Conservation (phyloP, 495 filamentous ascomycete species). For the Hyaloscypha variabilis region DNA sequence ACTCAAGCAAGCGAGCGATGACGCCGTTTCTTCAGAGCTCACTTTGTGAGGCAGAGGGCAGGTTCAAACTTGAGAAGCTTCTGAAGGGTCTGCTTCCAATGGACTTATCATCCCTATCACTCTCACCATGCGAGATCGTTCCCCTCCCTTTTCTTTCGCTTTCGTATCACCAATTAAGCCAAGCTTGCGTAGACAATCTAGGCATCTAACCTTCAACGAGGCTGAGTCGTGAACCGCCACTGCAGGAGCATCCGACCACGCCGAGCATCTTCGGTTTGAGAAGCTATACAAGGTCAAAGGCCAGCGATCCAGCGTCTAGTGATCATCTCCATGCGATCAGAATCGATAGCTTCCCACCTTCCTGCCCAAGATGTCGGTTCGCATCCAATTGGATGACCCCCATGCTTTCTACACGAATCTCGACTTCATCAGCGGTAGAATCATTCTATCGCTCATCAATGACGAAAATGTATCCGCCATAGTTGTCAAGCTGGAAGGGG, state of each 20-base stretch:
- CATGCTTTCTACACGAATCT: slow-evolving; percentile 87
- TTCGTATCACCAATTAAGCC: background rate
- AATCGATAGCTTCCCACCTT: background rate
- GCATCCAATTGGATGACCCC: slow-evolving; percentile 73
- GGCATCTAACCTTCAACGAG: slow-evolving; percentile 7
- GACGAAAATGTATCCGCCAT: slow-evolving; percentile 75
- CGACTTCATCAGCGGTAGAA: slow-evolving; percentile 69
- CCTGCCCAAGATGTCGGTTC: slow-evolving; percentile 67
- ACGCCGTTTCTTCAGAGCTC: background rate
- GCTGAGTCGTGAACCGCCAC: slow-evolving; percentile 10
- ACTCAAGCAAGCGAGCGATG: slow-evolving; percentile 1
- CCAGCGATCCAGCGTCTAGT: background rate
- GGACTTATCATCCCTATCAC: background rate
- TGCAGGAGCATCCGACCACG: background rate
- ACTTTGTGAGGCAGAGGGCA: background rate
- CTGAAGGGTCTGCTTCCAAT: slow-evolving; percentile 1
- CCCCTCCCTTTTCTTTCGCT: background rate
- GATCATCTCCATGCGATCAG: background rate
- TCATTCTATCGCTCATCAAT: slow-evolving; percentile 66
- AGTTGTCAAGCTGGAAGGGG: slow-evolving; percentile 92
- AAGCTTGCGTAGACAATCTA: slow-evolving; percentile 15
- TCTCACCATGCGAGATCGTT: background rate
- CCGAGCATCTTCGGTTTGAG: background rate
- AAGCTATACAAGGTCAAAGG: background rate
- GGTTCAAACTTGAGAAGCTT: background rate